These are phyloP conservation scores for Omphalea diandra DNA, from an alignment of 441 rosid genomes.

Conservation along the genomic window DNA sequence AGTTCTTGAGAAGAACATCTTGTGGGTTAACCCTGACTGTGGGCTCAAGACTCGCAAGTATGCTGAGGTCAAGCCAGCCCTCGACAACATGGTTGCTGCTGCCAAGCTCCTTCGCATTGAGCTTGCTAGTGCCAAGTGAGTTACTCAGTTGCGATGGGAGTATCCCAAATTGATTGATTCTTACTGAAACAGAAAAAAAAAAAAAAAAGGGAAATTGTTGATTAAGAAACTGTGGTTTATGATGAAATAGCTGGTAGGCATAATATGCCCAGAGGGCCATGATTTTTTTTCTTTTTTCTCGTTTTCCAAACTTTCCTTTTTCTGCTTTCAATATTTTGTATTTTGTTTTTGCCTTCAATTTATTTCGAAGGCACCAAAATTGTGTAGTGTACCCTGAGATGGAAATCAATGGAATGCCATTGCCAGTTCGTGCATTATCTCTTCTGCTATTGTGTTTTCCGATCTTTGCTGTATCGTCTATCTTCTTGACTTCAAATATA, in stretches of 20 bases:
- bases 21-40: constrained; percentile 99
- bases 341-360: constrained; percentile 16
- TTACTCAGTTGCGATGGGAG: not conserved
- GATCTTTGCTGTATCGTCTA: too few relatives aligned
- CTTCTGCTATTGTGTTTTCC: not conserved
- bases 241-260: constrained; percentile 20
- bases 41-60: constrained; percentile 97
- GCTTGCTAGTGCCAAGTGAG: constrained; percentile 85
- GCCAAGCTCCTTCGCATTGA: constrained; percentile 88
- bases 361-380: constrained; percentile 15
- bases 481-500: too few relatives aligned
- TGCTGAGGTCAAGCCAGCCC: constrained; percentile 89
- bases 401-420: constrained; percentile 25
- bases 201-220: not conserved
- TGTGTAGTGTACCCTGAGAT: constrained; percentile 3
- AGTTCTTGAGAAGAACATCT: constrained; percentile 81
- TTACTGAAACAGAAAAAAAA: constrained; percentile 4
- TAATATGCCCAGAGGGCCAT: constrained; percentile 15
- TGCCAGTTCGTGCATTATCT: constrained; percentile 22
- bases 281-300: not conserved
- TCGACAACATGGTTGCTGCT: constrained; percentile 85
- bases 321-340: not conserved
- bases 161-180: constrained; percentile 9
- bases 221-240: constrained; percentile 27
- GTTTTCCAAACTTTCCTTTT: not conserved